Evolutionary conservation across 768 basidiomycete genomes (phyloP), one percentile per base, ranked within the genome.

Genomic region (Mrakia frigida): DNA sequence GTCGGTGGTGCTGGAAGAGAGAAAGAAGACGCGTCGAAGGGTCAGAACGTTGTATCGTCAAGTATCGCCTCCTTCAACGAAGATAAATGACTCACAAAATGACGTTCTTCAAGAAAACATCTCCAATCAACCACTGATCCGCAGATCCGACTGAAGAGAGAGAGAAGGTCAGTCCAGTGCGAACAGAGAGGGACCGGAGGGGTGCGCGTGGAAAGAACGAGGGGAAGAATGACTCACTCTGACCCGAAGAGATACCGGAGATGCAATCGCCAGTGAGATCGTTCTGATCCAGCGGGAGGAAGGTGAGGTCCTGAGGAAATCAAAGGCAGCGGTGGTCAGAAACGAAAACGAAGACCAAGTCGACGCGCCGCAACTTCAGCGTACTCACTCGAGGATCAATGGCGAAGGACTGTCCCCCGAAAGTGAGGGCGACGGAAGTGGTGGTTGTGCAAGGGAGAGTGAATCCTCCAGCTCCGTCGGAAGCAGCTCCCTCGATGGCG

Each of bases 391-490:
- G 56, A 56, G 56, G 56, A 13, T 56, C 56, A 79, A 92, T 91
- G 35, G 86, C 75, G 80, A 92, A 92, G 31, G 84, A 78, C 33
- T 83, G 79, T 7, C 88, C 87, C n/a, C 88, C 88, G 74, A 92
- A 88, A 10, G 85, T 86, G 70, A 92, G 83, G 1, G 88, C 85
- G 53, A 91, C 81, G 59, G 83, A 84, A 18, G 87, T 84, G 69
- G 82, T 86, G 21, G 87, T 87, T 35, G 86, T 88, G 83, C 91
- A 92, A 2, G 91, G 90, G 72, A 92, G 84, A 14, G 86, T 88
- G 86, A 91, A 83, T 79, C 85, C 83, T 80, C 86, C 85, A 71
- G 88, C 83, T 21, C 84, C 84, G 79, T 88, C 86, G 39, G 73
- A 77, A 37, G 81, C 77, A 5, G 90, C 87, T 33, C 89, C 90